phyloP scores from a whole-genome alignment of 352 stramenopile species.

The Phytophthora pseudosyringae region DNA sequence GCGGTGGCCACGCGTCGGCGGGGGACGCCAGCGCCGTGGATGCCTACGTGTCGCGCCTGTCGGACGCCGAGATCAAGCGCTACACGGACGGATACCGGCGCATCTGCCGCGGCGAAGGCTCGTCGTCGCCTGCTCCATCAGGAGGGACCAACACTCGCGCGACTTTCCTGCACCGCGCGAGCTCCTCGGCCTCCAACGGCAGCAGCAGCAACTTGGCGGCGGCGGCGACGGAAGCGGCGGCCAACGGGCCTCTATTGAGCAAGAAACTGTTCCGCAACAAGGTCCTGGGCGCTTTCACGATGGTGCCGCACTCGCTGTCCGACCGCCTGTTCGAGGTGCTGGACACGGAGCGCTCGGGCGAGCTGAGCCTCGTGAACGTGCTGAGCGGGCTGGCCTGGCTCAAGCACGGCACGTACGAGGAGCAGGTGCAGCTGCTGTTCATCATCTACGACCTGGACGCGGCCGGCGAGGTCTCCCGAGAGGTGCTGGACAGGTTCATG shows the following conservation, averaged over 20 bases:
- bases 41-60: slow-evolving; percentile 68
- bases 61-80: slow-evolving; percentile 61
- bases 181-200: slow-evolving; percentile 23
- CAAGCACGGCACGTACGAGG: slow-evolving; percentile 75
- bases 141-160: slow-evolving; percentile 10
- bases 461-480: slow-evolving; percentile 63
- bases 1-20: slow-evolving; percentile 26
- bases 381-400: slow-evolving; percentile 76
- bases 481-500: slow-evolving; percentile 83
- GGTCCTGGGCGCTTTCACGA: slow-evolving; percentile 74
- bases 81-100: slow-evolving; percentile 78
- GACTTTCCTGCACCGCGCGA: slow-evolving; percentile 19
- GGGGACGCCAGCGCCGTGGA: slow-evolving; percentile 27
- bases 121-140: slow-evolving; percentile 8
- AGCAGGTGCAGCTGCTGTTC: slow-evolving; percentile 82
- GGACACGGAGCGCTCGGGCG: slow-evolving; percentile 67
- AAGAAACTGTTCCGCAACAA: slow-evolving; percentile 88
- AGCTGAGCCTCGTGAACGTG: slow-evolving; percentile 69
- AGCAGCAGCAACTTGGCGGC: slow-evolving; percentile 28
- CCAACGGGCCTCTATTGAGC: slow-evolving; percentile 34
- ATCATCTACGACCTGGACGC: slow-evolving; percentile 86
- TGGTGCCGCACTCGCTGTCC: slow-evolving; percentile 83
- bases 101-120: slow-evolving; percentile 63
- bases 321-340: slow-evolving; percentile 88
- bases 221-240: slow-evolving; percentile 4